Evolutionary conservation across 129 eudicot species (phyloP).

Genomic region (Deinandra increscens): DNA sequence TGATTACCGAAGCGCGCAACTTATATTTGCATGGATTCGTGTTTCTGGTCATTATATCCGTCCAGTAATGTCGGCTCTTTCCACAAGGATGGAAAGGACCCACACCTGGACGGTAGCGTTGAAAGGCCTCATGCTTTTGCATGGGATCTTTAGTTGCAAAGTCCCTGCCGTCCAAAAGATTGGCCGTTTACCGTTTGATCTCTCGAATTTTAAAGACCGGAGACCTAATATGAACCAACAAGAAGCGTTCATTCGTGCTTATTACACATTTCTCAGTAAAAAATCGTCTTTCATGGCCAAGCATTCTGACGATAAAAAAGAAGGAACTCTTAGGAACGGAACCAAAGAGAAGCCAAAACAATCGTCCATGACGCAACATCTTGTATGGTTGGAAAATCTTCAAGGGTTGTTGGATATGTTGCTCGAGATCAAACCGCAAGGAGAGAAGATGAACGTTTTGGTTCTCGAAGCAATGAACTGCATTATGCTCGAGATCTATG

Average conservation of each 20-base stretch:
- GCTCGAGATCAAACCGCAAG: slow-evolving; percentile 50
- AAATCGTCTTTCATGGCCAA: slow-evolving; percentile 47
- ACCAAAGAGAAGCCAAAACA: slow-evolving; percentile 23
- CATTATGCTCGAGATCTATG: slow-evolving; percentile 61
- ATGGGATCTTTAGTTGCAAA: slow-evolving; percentile 51
- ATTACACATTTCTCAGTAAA: slow-evolving; percentile 51
- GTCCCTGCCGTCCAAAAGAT: slow-evolving; percentile 50
- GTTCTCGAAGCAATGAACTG: slow-evolving; percentile 78
- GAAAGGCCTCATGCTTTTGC: slow-evolving; percentile 68
- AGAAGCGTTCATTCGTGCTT: slow-evolving; percentile 54
- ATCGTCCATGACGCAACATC: slow-evolving; percentile 33
- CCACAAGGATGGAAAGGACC: slow-evolving; percentile 53
- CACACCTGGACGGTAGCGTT: slow-evolving; percentile 67
- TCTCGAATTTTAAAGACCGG: slow-evolving; percentile 54
- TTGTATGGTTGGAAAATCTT: slow-evolving; percentile 47
- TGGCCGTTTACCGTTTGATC: slow-evolving; percentile 73
- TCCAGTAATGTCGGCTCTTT: slow-evolving; percentile 46
- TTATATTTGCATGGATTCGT: slow-evolving; percentile 60
- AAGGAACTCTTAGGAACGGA: slow-evolving; percentile 20
- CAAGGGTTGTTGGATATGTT: slow-evolving; percentile 61
- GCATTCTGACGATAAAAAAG: slow-evolving; percentile 28
- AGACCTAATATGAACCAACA: slow-evolving; percentile 35
- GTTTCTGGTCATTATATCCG: slow-evolving; percentile 45
- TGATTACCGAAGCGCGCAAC: slow-evolving; percentile 47
- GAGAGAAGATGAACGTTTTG: slow-evolving; percentile 34